A percentile compares a stretch with the other conserved stretches of the same genome.
Evolutionary conservation across 2,329 filamentous ascomycete genomes (phyloP).

Genomic region (Colletotrichum zoysiae): DNA sequence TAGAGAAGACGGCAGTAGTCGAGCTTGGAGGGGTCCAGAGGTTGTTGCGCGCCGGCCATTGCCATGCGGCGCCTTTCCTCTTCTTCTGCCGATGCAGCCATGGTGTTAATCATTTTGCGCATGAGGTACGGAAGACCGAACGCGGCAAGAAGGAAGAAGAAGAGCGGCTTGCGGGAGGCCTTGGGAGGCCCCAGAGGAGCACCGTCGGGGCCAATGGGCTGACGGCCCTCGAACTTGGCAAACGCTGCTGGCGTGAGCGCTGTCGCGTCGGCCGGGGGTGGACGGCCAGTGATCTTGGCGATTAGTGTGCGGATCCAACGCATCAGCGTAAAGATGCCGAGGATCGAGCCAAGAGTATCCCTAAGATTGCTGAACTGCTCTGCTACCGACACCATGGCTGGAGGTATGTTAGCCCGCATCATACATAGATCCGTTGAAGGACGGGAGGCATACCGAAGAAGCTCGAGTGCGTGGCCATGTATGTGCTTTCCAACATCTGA

Average conservation of each 20-base stretch:
- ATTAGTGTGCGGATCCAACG: constrained; percentile 93
- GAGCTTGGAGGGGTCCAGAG: constrained; percentile 88
- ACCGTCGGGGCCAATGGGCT: constrained; percentile 68
- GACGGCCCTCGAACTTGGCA: constrained; percentile 84
- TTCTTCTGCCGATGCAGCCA: constrained; percentile 88
- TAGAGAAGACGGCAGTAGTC: constrained; percentile 97
- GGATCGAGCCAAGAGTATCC: constrained; percentile 90
- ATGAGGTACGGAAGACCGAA: constrained; percentile 97
- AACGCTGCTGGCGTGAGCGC: constrained; percentile 92
- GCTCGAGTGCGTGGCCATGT: constrained; percentile 98
- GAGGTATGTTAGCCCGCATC: constrained; percentile 26
- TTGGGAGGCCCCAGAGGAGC: constrained; percentile 72
- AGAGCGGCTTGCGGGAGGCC: constrained; percentile 93
- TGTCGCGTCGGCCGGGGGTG: constrained; percentile 87
- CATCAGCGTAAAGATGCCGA: constrained; percentile 96
- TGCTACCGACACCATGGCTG: constrained; percentile 97
- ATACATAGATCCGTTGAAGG: neutral
- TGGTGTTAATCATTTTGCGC: constrained; percentile 90
- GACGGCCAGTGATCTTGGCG: constrained; percentile 92
- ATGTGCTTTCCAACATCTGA: constrained; percentile 99
- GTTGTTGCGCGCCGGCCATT: constrained; percentile 58
- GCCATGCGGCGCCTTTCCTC: constrained; percentile 74
- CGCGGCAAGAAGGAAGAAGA: constrained; percentile 94
- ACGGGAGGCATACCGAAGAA: constrained; percentile 83
- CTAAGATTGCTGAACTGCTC: constrained; percentile 96